Evolutionary conservation across 257 asterid species (phyloP).

Genomic region (Leptodermis oblonga): DNA sequence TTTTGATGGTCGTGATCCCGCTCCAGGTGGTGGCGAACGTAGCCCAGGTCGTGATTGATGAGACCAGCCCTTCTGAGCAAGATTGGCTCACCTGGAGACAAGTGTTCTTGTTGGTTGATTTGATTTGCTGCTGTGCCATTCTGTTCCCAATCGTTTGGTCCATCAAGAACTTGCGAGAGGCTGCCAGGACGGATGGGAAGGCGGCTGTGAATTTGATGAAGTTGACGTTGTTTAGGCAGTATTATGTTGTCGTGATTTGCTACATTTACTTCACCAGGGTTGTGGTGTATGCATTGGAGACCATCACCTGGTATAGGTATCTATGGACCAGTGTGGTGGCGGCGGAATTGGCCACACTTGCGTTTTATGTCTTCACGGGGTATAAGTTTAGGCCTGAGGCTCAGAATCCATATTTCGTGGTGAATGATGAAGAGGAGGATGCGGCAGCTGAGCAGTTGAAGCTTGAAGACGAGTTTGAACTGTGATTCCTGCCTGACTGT

Average conservation of each 20-base stretch:
- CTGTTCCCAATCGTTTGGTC: conserved; percentile 91
- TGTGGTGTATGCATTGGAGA: conserved; percentile 82
- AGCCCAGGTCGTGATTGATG: conserved; percentile 88
- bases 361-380: conserved; percentile 69
- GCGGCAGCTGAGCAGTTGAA: conserved; percentile 83
- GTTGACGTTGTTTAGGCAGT: conserved; percentile 74
- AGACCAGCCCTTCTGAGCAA: conserved; percentile 61
- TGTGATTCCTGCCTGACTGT: conserved; percentile 32
- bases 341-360: conserved; percentile 72
- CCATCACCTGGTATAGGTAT: conserved; percentile 71
- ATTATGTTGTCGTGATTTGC: conserved; percentile 74
- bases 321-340: conserved; percentile 84
- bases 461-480: conserved; percentile 85
- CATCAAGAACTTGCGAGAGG: conserved; percentile 80
- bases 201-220: conserved; percentile 93
- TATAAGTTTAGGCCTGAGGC: conserved; percentile 78
- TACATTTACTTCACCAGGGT: conserved; percentile 85
- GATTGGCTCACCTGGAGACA: conserved; percentile 82
- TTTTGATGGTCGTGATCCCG: conserved; percentile 76
- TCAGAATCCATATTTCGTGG: conserved; percentile 70
- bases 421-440: conserved; percentile 86
- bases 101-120: conserved; percentile 75
- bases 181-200: conserved; percentile 80
- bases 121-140: conserved; percentile 76
- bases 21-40: conserved; percentile 75